phyloP scores from a whole-genome alignment of 768 basidiomycete species.

The Heimioporus sp. region DNA sequence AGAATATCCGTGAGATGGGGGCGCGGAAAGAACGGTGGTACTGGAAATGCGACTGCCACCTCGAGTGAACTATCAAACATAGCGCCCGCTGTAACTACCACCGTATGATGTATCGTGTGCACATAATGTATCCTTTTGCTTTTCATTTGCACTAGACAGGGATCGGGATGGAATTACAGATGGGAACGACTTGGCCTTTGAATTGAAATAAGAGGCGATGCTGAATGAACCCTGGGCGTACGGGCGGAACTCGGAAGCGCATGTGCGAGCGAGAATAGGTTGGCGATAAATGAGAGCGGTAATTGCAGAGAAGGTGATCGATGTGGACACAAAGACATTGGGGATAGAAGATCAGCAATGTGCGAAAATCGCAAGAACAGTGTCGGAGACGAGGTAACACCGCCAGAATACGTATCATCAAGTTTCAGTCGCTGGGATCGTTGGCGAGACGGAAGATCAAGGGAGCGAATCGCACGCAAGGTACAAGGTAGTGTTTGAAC shows the following conservation, averaged over 20 bases:
- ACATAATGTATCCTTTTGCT: too few relatives aligned
- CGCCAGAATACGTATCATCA: slow-evolving; percentile 39
- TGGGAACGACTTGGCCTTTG: neutral
- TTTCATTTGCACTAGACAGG: too few relatives aligned
- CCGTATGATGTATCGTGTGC: slow-evolving; percentile 11
- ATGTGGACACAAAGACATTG: slow-evolving; percentile 17
- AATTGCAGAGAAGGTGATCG: slow-evolving; percentile 49
- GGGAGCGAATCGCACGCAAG: neutral
- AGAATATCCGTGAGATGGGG: slow-evolving; percentile 85
- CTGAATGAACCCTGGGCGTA: neutral
- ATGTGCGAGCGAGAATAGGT: slow-evolving; percentile 43
- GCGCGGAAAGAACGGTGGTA: slow-evolving; percentile 52
- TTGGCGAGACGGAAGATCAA: neutral
- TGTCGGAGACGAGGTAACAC: slow-evolving; percentile 52
- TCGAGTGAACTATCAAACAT: neutral
- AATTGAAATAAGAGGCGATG: neutral
- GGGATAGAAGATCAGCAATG: too few relatives aligned
- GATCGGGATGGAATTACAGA: neutral
- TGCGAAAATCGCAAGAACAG: slow-evolving; percentile 47
- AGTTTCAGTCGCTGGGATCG: neutral
- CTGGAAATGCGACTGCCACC: slow-evolving; percentile 32
- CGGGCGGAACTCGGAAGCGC: slow-evolving; percentile 37
- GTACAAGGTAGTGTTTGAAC: neutral
- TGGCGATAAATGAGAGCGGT: slow-evolving; percentile 49
- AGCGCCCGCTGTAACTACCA: slow-evolving; percentile 1